Evolutionary conservation across 345 rosid species (phyloP).

Genomic region (Rhodamnia rubescens): DNA sequence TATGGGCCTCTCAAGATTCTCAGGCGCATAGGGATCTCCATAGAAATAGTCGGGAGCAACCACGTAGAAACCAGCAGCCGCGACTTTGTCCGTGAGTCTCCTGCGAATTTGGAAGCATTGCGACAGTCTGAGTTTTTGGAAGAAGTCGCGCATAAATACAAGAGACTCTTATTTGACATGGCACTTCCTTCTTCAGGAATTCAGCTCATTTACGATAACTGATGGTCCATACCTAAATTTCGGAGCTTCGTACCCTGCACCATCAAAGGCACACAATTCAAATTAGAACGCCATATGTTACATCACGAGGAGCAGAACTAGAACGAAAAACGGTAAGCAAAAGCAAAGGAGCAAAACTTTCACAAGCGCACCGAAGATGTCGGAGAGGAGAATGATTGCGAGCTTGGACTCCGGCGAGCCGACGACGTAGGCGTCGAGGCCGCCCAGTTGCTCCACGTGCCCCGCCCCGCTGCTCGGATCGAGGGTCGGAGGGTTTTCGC

Average conservation of each 20-base stretch:
- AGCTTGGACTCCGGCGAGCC: constrained; percentile 23
- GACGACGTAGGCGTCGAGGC: constrained; percentile 18
- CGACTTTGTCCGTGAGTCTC: constrained; percentile 72
- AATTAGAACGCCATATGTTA: neutral
- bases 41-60: constrained; percentile 61
- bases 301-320: neutral
- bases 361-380: constrained; percentile 32
- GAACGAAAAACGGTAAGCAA: neutral
- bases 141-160: neutral
- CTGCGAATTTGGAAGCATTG: constrained; percentile 13
- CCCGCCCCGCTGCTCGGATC: constrained; percentile 17
- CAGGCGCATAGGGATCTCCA: constrained; percentile 45
- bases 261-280: neutral
- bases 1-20: constrained; percentile 25
- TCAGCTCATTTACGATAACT: neutral
- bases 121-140: neutral
- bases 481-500: constrained; percentile 30
- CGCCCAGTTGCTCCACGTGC: constrained; percentile 21
- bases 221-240: constrained; percentile 43
- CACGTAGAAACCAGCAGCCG: constrained; percentile 57
- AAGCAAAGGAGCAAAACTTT: neutral
- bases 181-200: neutral
- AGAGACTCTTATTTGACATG: neutral
- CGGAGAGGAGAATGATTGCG: constrained; percentile 22
- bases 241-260: constrained; percentile 73